Evolutionary conservation across 2,329 filamentous ascomycete genomes (phyloP), one percentile per base, ranked within the genome.

Genomic region (Sarocladiaceae sp.): DNA sequence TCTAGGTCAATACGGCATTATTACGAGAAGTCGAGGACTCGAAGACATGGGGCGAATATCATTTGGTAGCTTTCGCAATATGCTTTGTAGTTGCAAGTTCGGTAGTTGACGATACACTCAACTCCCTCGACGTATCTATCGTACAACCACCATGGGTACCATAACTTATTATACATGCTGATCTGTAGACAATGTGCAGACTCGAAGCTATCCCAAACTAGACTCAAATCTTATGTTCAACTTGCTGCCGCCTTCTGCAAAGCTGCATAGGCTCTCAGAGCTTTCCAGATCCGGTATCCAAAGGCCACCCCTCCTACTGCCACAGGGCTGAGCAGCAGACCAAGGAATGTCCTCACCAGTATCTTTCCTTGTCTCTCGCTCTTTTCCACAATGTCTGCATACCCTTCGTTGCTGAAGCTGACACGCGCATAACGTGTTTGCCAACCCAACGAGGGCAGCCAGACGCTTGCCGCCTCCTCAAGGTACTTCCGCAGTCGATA

Each of bases 371-470:
- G 91, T 52, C 79, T 70, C 52, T 86, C 79, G 53, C 87, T 90
- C 58, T 79, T 81, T 35, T 72, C 74, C 29, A 90, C 79, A 3
- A 97, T 88, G 55, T 95, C 86, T 1, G 88, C 89, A 68, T 99
- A 99, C 18, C 88, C 76, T 71, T 96, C 87, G 62, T 96, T 97
- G 54, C 90, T 90, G 66, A 99, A 99, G 59, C 91, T 96, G 8
- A 99, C 86, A 18, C 93, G 80, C 1, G 88, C 84, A 65, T 99
- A 99, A 71, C 96, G 90, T 2, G 94, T 99, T 64, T 87, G 84
- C 85, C 93, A 97, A 1, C 93, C 94, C 12, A 92, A 70, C 23
- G 78, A 72, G 0, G 94, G 94, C 2, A 95, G 63, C 60, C 87
- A 85, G 13, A 87, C 79, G 50, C 87, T 89, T 50, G 97, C 73